These are phyloP conservation scores for Melampsora allii-populina DNA, from an alignment of 1,284 basidiomycete species.

Conservation along the genomic window DNA sequence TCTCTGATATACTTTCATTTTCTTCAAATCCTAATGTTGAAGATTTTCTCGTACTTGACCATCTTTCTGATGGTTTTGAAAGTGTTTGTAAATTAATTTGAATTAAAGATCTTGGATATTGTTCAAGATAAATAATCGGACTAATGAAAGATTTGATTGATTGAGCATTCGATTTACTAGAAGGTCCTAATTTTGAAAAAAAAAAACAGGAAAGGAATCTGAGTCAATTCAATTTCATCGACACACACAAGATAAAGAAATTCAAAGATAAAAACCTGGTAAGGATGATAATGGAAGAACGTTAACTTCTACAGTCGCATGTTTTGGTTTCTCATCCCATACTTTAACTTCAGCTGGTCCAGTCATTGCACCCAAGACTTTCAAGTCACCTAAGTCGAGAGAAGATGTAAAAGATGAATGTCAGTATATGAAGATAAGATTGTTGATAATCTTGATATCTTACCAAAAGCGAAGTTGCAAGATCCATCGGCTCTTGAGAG, in stretches of 20 bases:
- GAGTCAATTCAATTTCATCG: constrained; percentile 7
- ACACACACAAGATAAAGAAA: constrained; percentile 42
- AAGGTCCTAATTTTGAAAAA: constrained; percentile 50
- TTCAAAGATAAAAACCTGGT: constrained; percentile 51
- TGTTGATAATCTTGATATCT: background rate
- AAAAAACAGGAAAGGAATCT: background rate
- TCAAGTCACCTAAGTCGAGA: constrained; percentile 51
- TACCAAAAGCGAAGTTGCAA: constrained; percentile 28
- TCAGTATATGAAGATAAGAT: background rate
- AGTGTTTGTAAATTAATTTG: constrained; percentile 63
- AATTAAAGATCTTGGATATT: constrained; percentile 60
- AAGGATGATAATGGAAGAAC: constrained; percentile 57
- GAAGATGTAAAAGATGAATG: background rate
- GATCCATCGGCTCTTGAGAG: constrained; percentile 28
- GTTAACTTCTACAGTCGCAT: constrained; percentile 58
- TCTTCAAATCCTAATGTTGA: constrained; percentile 3
- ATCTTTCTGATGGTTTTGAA: constrained; percentile 59
- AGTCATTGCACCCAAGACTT: constrained; percentile 55
- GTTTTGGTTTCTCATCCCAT: constrained; percentile 57
- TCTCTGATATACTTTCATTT: constrained; percentile 45
- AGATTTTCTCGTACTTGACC: background rate
- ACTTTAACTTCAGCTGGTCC: constrained; percentile 59
- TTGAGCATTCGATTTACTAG: constrained; percentile 53
- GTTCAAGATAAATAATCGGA: constrained; percentile 55
- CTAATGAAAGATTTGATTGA: constrained; percentile 52